Base-by-base conservation (phyloP, 2,329 filamentous ascomycete genomes). In the Hortaea werneckii region DNA sequence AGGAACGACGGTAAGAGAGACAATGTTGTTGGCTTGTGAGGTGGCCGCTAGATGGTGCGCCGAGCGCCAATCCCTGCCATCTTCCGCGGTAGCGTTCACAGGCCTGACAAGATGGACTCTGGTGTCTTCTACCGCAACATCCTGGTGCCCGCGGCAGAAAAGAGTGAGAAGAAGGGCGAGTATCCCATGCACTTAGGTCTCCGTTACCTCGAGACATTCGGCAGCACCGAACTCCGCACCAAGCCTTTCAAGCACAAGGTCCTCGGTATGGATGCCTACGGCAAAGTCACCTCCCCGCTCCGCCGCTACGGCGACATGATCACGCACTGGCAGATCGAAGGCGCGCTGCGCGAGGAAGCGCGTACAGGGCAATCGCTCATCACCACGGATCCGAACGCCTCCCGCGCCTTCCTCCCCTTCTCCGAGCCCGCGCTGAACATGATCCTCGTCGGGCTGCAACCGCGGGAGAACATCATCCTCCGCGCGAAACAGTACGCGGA, bases 321-420 rank as follows among this genome's bases (percentile, higher is more conserved):
- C 40, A 65, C 71, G 8, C 78, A 82, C 57, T 82, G 79, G 70
- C 79, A 83, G 53, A 79, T 81, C 40, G 78, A 82, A 65, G 74
- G 78, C 5, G 77, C 76, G 1, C 54, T 83, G 37, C 74, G 75
- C 8, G 69, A 75, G 50, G 78, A 82, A 61, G 68, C 72, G 8
- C 55, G 62, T 29, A 66, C 67, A 4, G 70, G 70, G 10, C 59
- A 61, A 13, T 65, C 57, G n/a, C 63, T 76, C 26, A 29, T 53
- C 28, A 53, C 54, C 5, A 45, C 54, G 3, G 46, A 54, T 3
- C 13, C 45, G 20, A 34, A 49, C 5, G 58, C 60, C 40, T 46
- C 53, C 40, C 50, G 56, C 7, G 51, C 46, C 12, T 56, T 59
- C 46, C 65, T 80, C 4, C 75, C 78, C 2, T 80, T 79, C 58